Evolutionary conservation across 495 filamentous ascomycete species (phyloP).

Genomic region (Antarctomyces pellizariae): DNA sequence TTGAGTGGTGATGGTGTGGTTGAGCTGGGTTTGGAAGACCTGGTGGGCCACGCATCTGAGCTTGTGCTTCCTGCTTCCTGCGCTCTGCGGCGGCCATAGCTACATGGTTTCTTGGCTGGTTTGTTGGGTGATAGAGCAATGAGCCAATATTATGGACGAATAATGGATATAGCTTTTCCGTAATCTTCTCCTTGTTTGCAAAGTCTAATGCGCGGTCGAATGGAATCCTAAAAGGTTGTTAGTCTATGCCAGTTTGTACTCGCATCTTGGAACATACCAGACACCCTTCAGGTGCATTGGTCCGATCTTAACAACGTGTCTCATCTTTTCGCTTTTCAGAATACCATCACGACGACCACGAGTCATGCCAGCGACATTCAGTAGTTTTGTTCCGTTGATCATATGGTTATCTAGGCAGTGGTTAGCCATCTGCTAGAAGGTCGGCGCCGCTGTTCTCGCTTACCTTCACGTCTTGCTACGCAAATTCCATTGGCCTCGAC

Average conservation of each 20-base stretch:
- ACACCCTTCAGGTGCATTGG: constrained; percentile 98
- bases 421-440: constrained; percentile 11
- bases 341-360: constrained; percentile 89
- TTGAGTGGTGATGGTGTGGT: constrained; percentile 53
- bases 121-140: constrained; percentile 82
- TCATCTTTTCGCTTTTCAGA: constrained; percentile 87
- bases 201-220: constrained; percentile 93
- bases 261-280: constrained; percentile 40
- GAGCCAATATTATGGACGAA: constrained; percentile 97
- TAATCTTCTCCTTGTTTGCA: constrained; percentile 98
- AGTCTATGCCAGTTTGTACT: constrained; percentile 7
- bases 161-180: constrained; percentile 78
- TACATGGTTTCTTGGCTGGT: constrained; percentile 55
- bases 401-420: constrained; percentile 71
- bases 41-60: constrained; percentile 21
- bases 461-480: constrained; percentile 85
- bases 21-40: constrained; percentile 49
- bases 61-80: constrained; percentile 37
- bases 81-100: constrained; percentile 74
- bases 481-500: constrained; percentile 93
- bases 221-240: constrained; percentile 49
- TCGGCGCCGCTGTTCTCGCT: too few species aligned
- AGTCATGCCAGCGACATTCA: constrained; percentile 97
- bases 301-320: constrained; percentile 95
- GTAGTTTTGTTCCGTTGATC: constrained; percentile 94